Conservation (phyloP, 2,329 filamentous ascomycete genomes). For the Clonostachys rosea region DNA sequence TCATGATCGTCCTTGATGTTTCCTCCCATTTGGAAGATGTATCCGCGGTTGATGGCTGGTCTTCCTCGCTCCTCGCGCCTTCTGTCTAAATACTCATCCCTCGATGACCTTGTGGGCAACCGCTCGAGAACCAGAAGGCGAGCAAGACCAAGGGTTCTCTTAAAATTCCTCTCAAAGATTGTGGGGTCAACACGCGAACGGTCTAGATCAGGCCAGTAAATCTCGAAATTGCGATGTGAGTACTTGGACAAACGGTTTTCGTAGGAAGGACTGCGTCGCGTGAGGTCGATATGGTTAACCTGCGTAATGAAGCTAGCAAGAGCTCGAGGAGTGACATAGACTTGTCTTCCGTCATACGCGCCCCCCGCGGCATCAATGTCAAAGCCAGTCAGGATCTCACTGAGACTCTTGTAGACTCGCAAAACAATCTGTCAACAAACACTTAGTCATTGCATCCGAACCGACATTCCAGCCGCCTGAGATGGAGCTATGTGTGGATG, state of each 20-base stretch:
- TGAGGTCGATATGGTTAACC: slow-evolving; percentile 74
- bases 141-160: slow-evolving; percentile 70
- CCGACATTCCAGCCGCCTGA: not conserved
- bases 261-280: slow-evolving; percentile 77
- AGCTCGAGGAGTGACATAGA: slow-evolving; percentile 74
- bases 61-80: slow-evolving; percentile 69
- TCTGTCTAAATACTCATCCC: slow-evolving; percentile 67
- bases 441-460: not conserved
- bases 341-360: slow-evolving; percentile 75
- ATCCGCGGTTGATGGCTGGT: slow-evolving; percentile 43
- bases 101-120: slow-evolving; percentile 62
- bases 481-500: too few relatives aligned
- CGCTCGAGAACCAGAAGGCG: slow-evolving; percentile 76
- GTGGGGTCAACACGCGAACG: slow-evolving; percentile 77
- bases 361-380: slow-evolving; percentile 82
- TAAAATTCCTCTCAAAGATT: slow-evolving; percentile 79
- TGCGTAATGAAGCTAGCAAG: slow-evolving; percentile 78
- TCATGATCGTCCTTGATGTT: slow-evolving; percentile 76
- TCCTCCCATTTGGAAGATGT: slow-evolving; percentile 42
- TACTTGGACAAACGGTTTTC: slow-evolving; percentile 86
- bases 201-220: slow-evolving; percentile 73
- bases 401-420: slow-evolving; percentile 77
- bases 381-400: slow-evolving; percentile 83
- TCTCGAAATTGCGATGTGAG: slow-evolving; percentile 80
- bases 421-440: slow-evolving; percentile 63